phyloP scores from a whole-genome alignment of 495 filamentous ascomycete species.

The Lophiostoma macrostomum region DNA sequence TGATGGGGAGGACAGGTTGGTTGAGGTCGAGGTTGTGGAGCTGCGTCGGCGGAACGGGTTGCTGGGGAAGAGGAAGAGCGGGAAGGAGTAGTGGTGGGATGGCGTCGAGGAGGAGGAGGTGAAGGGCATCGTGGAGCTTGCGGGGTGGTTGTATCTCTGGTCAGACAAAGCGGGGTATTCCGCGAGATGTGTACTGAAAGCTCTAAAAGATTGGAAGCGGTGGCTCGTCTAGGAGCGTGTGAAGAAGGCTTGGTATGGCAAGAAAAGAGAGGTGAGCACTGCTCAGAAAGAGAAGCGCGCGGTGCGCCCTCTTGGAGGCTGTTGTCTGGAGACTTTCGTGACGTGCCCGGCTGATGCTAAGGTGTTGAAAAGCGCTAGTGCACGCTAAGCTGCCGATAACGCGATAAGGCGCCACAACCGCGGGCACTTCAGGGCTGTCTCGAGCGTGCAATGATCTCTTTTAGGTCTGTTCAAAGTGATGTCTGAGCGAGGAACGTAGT shows the following conservation, averaged over 20 bases:
- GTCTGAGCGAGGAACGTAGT: too few relatives aligned
- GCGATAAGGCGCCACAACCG: too few relatives aligned
- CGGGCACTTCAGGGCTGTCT: too few relatives aligned
- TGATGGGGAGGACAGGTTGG: slow-evolving; percentile 25
- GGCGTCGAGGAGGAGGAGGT: slow-evolving; percentile 29
- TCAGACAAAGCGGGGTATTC: slow-evolving; percentile 1
- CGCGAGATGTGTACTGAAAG: neutral
- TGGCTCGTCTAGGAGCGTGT: neutral
- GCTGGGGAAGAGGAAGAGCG: slow-evolving; percentile 54
- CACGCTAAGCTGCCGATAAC: too few relatives aligned
- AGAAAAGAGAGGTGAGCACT: neutral
- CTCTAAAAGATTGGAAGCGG: neutral
- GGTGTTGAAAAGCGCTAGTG: too few relatives aligned
- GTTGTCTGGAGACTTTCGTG: neutral
- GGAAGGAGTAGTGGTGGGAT: too few relatives aligned
- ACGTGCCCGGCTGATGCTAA: too few relatives aligned
- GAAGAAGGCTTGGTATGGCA: neutral
- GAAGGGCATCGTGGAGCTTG: slow-evolving; percentile 29
- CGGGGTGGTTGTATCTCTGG: neutral
- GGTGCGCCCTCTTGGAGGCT: neutral
- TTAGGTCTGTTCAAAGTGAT: too few relatives aligned
- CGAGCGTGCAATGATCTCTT: too few relatives aligned
- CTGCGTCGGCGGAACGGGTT: slow-evolving; percentile 49
- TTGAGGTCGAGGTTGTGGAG: slow-evolving; percentile 35
- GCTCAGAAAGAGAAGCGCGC: too few relatives aligned